Base-by-base conservation (phyloP, 2,329 filamentous ascomycete species). In the Raffaelea deltoideospora region DNA sequence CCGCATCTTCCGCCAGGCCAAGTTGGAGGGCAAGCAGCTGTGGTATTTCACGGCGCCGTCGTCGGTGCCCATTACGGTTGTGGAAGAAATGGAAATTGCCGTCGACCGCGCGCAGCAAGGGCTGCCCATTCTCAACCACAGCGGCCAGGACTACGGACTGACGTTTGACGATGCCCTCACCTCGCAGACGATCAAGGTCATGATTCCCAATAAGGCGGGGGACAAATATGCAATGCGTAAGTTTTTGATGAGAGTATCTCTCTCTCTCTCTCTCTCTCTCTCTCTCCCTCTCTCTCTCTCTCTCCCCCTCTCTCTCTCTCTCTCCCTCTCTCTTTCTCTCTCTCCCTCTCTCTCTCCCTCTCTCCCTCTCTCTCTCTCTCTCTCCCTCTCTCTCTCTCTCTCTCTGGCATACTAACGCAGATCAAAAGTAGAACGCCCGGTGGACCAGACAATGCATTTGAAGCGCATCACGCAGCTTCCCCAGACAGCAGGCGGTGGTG, bases 31-130 rank as follows among this genome's bases (percentile, higher is more conserved):
- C 43, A 85, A 84, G 60, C 76, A 86, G 52, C 63, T 86, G 41
- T 87, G 80, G 81, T 82, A 85, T 53, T 83, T 87, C 47, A 82
- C 77, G 10, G 76, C 78, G 4, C 81, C 81, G 3, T 69, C 74
- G 6, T 72, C 72, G 10, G 59, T 85, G 3, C 73, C 79, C n/a
- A 66, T 86, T 39, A 72, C 70, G 10, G 64, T 78, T 1, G 58
- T 86, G 33, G 69, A 75, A 50, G 66, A 76, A 44, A 60, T 84
- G 42, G 67, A 76, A 27, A 67, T 83, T 30, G 65, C 66, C 10
- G 51, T 72, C 47, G 67, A 73, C 39, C 63, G 68, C 36, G 64
- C 67, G 2, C 58, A 65, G 41, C 57, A 63, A 2, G 65, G 65
- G 13, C 61, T 69, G 26, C 47, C 67, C 5, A 56, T 81, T 13